Conservation (phyloP, 805 yeast genomes). For the Komagataella populi region DNA sequence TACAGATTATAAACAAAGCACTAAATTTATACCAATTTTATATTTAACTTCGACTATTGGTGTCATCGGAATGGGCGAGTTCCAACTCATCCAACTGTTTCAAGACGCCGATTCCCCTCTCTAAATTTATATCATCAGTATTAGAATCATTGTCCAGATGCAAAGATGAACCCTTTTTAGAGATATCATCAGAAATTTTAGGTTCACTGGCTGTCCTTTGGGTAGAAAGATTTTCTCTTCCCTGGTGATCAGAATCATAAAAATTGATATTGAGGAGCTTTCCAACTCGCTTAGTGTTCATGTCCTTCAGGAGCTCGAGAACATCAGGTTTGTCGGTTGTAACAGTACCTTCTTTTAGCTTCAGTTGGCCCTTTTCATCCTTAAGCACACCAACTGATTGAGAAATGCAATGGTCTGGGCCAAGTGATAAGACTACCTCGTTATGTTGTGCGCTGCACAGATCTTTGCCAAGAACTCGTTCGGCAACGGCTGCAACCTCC, state of each 20-base stretch:
- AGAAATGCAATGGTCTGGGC: background rate
- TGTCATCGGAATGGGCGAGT: background rate
- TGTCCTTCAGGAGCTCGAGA: background rate
- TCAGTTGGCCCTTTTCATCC: background rate
- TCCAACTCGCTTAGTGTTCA: background rate
- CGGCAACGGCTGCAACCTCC: background rate
- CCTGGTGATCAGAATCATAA: background rate
- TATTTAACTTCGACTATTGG: background rate
- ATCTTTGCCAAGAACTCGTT: background rate
- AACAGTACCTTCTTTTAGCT: background rate
- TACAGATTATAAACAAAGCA: background rate
- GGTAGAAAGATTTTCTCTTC: background rate
- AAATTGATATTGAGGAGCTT: background rate
- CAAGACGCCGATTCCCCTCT: background rate
- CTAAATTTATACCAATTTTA: background rate
- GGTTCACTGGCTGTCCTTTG: background rate
- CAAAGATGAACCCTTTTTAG: background rate
- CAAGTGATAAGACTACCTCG: background rate
- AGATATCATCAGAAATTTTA: background rate
- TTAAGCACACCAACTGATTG: background rate
- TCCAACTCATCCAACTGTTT: background rate
- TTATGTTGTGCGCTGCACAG: background rate
- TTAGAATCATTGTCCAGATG: background rate
- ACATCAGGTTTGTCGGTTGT: background rate
- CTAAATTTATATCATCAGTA: background rate